Base-by-base conservation (phyloP, 768 basidiomycete species). In the Boletus barrowsii region DNA sequence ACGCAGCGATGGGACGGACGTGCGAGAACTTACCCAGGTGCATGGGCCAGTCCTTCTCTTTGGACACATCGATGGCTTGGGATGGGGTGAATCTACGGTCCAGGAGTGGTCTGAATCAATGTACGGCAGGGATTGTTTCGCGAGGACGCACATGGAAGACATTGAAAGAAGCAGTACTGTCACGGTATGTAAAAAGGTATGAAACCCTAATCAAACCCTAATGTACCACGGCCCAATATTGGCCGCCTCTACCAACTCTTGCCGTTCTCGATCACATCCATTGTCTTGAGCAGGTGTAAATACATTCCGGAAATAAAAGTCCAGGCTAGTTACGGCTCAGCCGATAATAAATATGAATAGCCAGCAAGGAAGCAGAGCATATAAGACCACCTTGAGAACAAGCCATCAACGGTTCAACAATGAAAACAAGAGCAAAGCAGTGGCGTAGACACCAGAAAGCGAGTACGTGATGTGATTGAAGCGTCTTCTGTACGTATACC, bases 41-140 rank as follows among this genome's bases (percentile, higher is more conserved):
- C 55, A 81, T 72, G 30, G 86, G 71, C 89, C 89, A 91, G 57
- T 89, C 84, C 58, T 78, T 83, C 65, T 89, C 87, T 57, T 84
- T 87, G 62, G 80, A 71, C 73, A 78, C 72, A 65, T 89, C 84
- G 47, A 89, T 62, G 24, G 68, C 68, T 54, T 76, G 68, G 32
- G 79, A 76, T 44, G 81, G 83, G 36, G 81, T 84, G 63, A 84
- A 86, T 30, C 88, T 87, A 57, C 9, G 41, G 47, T 49, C 30
- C 4, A 33, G 41, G 35, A 20, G 20, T 3, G 10, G 29, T 29
- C 15, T 36, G 5, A 13, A 43, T 67, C 13, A 61, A 14, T 6
- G 14, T 14, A 13, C 40, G 29, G n/a, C 32, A 13, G 33, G 42
- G 43, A 51, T 52, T 11, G 22, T 42, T 17, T 47, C 26, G 24